Conservation (phyloP, 208 protist genomes). For the Leptomonas pyrrhocoris region DNA sequence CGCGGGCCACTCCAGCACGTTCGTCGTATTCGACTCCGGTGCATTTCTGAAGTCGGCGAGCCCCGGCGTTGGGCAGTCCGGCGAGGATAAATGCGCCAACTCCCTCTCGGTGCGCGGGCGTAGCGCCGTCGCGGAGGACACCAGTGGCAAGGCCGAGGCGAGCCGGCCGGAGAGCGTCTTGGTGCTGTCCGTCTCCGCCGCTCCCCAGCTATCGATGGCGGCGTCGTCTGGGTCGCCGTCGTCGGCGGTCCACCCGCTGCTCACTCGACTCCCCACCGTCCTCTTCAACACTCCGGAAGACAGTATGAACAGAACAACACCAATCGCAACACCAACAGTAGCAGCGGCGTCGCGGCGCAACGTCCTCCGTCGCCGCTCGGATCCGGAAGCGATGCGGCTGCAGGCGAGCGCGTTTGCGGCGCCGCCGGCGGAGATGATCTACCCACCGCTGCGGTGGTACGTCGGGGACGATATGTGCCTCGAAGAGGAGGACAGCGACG, state of each 20-base stretch:
- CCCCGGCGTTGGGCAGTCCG: no score
- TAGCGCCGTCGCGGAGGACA: conserved; percentile 2
- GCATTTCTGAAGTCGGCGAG: no score
- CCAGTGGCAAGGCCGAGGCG: neutral
- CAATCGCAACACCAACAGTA: neutral
- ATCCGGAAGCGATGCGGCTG: neutral
- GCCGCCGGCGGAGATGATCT: conserved; percentile 10
- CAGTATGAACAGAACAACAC: no score
- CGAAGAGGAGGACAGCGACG: conserved; percentile 50
- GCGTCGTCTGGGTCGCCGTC: neutral
- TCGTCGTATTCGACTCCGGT: no score
- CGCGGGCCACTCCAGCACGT: no score
- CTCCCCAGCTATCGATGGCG: neutral
- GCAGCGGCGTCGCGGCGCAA: neutral
- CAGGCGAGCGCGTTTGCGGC: neutral
- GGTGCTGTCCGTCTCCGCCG: neutral
- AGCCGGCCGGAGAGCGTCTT: conserved; percentile 2
- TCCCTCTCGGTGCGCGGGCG: conserved; percentile 10
- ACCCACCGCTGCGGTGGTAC: conserved; percentile 22
- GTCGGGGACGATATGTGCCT: conserved; percentile 16
- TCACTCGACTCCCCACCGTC: neutral
- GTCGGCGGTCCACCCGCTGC: neutral
- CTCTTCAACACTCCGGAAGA: neutral
- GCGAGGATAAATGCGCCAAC: neutral
- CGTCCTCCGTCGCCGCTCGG: neutral